Percentiles rank a stretch among this genome's conserved stretches.
These are phyloP conservation scores for Mangifera indica DNA, from an alignment of 345 rosid species.

Conservation along the genomic window DNA sequence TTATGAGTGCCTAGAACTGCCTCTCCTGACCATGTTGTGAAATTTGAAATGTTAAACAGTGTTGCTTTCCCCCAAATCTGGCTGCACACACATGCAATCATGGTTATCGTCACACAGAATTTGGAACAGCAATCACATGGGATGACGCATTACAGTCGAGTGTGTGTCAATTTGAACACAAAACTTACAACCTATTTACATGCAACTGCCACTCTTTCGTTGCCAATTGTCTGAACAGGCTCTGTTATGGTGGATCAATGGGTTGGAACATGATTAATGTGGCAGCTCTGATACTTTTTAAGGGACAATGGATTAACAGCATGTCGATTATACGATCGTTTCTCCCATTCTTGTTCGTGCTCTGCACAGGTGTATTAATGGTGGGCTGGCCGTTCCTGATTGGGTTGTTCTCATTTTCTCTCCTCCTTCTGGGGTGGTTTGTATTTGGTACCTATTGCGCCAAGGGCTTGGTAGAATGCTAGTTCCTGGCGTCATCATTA, in stretches of 20 bases:
- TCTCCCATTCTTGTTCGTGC: constrained; percentile 65
- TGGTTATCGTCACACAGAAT: constrained; percentile 68
- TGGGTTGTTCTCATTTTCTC: constrained; percentile 60
- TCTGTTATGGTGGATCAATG: constrained; percentile 70
- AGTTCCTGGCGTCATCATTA: constrained; percentile 20
- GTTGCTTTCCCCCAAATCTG: constrained; percentile 79
- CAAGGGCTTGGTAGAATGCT: constrained; percentile 54
- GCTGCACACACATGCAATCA: constrained; percentile 75
- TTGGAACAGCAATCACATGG: constrained; percentile 76
- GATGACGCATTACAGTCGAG: constrained; percentile 65
- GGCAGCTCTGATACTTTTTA: constrained; percentile 52
- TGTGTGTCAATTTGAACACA: constrained; percentile 59
- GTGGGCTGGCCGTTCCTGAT: constrained; percentile 86
- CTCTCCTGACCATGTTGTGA: constrained; percentile 27
- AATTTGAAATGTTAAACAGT: constrained; percentile 40
- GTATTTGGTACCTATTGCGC: constrained; percentile 60
- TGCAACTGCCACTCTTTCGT: constrained; percentile 90
- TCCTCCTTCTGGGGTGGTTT: constrained; percentile 72
- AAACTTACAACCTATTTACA: constrained; percentile 81
- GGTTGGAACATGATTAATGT: constrained; percentile 87
- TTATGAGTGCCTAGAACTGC: not conserved
- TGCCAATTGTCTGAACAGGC: constrained; percentile 74
- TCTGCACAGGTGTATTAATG: constrained; percentile 45
- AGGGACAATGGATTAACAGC: constrained; percentile 65
- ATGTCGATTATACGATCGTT: constrained; percentile 67